These are phyloP conservation scores for Dalechampia spathulata DNA, from an alignment of 441 rosid species.

Conservation along the genomic window DNA sequence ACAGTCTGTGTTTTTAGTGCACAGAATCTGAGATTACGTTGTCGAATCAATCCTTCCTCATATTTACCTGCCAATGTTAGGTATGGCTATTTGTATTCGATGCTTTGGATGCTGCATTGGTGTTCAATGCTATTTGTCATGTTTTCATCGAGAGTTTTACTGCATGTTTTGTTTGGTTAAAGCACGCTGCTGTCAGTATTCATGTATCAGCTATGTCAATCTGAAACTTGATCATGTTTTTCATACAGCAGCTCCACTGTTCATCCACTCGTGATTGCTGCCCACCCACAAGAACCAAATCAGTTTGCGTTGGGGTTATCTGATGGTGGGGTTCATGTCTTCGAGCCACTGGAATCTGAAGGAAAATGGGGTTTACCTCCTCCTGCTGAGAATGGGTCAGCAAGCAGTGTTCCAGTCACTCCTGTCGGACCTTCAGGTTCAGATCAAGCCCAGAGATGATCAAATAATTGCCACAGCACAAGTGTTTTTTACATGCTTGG, in stretches of 20 bases:
- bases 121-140: too few relatives aligned
- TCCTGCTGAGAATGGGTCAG: slow-evolving; percentile 17
- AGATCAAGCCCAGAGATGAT: too few relatives aligned
- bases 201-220: too few relatives aligned
- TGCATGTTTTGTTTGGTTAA: too few relatives aligned
- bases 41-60: slow-evolving; percentile 30
- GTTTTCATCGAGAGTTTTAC: too few relatives aligned
- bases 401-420: slow-evolving; percentile 8
- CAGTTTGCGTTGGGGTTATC: slow-evolving; percentile 52
- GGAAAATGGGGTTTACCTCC: slow-evolving; percentile 31
- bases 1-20: slow-evolving; percentile 36
- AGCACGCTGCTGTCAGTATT: too few relatives aligned
- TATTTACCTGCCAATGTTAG: slow-evolving; percentile 26
- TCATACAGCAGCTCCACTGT: slow-evolving; percentile 30
- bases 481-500: too few relatives aligned
- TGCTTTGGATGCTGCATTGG: too few relatives aligned
- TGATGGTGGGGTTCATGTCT: slow-evolving; percentile 37
- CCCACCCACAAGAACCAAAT: slow-evolving; percentile 47
- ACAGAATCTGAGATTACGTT: slow-evolving; percentile 25
- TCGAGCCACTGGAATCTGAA: slow-evolving; percentile 31
- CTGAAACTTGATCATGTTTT: too few relatives aligned
- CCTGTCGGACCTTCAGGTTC: too few relatives aligned
- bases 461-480: too few relatives aligned
- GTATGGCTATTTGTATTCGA: too few relatives aligned
- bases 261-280: slow-evolving; percentile 36